Conservation (phyloP, 805 yeast species). For the Ogataea nitratoaversa region DNA sequence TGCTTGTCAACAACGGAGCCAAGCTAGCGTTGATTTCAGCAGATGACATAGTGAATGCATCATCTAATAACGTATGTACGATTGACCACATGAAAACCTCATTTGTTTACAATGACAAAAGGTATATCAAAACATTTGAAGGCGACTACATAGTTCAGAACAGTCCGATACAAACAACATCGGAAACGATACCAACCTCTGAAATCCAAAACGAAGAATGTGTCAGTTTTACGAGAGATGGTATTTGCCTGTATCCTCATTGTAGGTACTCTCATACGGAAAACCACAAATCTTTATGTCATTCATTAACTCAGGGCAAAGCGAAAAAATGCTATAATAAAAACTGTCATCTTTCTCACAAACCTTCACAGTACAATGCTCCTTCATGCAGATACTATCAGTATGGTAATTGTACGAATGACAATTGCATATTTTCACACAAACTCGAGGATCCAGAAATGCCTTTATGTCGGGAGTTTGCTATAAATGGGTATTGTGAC, state of each 20-base stretch:
- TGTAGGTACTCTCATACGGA: conserved; percentile 56
- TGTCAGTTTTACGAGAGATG: conserved; percentile 34
- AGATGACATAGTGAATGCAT: conserved; percentile 7
- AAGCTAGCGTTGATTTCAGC: conserved; percentile 37
- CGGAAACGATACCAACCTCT: not conserved
- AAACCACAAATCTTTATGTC: conserved; percentile 51
- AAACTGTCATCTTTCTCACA: conserved; percentile 55
- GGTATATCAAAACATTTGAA: conserved; percentile 19
- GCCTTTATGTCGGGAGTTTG: conserved; percentile 58
- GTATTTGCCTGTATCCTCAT: conserved; percentile 45
- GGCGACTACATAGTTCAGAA: conserved; percentile 22
- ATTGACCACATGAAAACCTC: conserved; percentile 19
- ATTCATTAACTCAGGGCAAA: conserved; percentile 34
- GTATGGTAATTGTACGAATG: conserved; percentile 43
- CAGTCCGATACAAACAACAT: conserved; percentile 5
- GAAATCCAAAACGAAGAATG: conserved; percentile 7
- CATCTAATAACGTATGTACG: conserved; percentile 10
- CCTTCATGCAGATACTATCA: conserved; percentile 53
- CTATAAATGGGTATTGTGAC: conserved; percentile 65
- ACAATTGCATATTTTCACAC: conserved; percentile 49
- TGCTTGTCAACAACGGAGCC: conserved; percentile 37
- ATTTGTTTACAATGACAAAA: conserved; percentile 11
- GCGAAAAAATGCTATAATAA: conserved; percentile 43
- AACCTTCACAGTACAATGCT: conserved; percentile 54
- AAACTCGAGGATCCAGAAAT: conserved; percentile 36